Evolutionary conservation across 2,329 filamentous ascomycete genomes (phyloP).

Genomic region (Metarhizium robertsii): DNA sequence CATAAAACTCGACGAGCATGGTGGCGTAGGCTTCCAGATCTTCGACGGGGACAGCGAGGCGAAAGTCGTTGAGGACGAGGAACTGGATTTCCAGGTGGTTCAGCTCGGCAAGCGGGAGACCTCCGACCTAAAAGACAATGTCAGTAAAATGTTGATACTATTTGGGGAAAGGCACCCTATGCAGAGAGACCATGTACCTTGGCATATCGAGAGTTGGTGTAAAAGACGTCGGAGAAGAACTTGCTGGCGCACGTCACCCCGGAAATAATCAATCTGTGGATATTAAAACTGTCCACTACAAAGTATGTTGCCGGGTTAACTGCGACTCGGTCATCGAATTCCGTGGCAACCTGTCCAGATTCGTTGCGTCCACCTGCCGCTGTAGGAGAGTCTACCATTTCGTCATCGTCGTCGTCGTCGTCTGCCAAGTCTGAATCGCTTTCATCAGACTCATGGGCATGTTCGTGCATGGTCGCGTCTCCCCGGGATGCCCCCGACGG

Average conservation of each 20-base stretch:
- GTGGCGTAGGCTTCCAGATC: slow-evolving; percentile 96
- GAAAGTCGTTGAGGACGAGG: slow-evolving; percentile 89
- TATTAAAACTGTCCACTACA: slow-evolving; percentile 98
- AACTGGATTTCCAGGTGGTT: slow-evolving; percentile 97
- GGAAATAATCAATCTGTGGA: slow-evolving; percentile 90
- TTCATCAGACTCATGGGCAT: slow-evolving; percentile 27
- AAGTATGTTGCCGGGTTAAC: slow-evolving; percentile 52
- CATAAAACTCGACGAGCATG: slow-evolving; percentile 98
- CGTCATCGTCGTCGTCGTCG: slow-evolving; percentile 28
- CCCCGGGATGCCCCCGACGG: slow-evolving; percentile 9
- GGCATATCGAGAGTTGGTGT: slow-evolving; percentile 97
- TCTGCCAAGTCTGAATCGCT: slow-evolving; percentile 43
- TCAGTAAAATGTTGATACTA: not conserved
- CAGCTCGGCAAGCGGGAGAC: slow-evolving; percentile 80
- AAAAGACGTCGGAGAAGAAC: slow-evolving; percentile 98
- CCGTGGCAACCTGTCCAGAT: slow-evolving; percentile 12
- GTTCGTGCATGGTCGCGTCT: slow-evolving; percentile 22
- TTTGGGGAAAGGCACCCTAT: not conserved
- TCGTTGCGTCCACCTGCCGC: slow-evolving; percentile 13
- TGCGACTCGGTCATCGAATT: slow-evolving; percentile 14
- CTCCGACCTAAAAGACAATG: slow-evolving; percentile 62
- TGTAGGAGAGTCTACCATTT: slow-evolving; percentile 21
- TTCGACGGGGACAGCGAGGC: slow-evolving; percentile 84
- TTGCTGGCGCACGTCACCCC: slow-evolving; percentile 98
- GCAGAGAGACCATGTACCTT: slow-evolving; percentile 57